Conservation (phyloP, 1,284 basidiomycete species). For the Volvariella volvacea region DNA sequence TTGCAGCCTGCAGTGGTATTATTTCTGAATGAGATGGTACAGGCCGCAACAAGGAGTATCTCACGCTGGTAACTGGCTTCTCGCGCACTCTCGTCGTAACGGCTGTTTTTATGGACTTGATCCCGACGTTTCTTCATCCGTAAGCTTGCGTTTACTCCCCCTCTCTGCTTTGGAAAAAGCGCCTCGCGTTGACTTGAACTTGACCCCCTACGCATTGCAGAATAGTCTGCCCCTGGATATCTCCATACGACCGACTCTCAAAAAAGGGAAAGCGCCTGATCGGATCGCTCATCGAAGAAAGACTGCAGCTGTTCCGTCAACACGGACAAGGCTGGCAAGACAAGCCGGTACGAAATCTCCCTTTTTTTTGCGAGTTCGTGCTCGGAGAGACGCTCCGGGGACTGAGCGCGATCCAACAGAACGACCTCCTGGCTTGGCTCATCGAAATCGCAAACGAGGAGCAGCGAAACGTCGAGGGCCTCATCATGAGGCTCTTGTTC, state of each 20-base stretch:
- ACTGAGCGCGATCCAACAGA: constrained; percentile 6
- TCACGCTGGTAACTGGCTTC: no score
- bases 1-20: no score
- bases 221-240: constrained; percentile 11
- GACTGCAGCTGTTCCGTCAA: constrained; percentile 13
- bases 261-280: constrained; percentile 12
- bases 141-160: constrained; percentile 16
- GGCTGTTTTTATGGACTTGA: constrained; percentile 20
- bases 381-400: no score
- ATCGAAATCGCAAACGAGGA: constrained; percentile 13
- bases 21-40: no score
- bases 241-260: constrained; percentile 8
- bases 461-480: constrained; percentile 5
- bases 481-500: constrained; percentile 11
- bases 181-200: no score
- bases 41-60: no score
- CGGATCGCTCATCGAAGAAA: constrained; percentile 15
- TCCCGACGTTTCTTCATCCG: constrained; percentile 33
- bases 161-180: neutral
- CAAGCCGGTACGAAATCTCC: constrained; percentile 11
- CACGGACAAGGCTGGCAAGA: constrained; percentile 16
- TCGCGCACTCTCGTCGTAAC: no score
- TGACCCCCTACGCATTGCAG: no score
- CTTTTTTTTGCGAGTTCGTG: neutral
- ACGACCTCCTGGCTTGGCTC: constrained; percentile 16